Base-by-base conservation (phyloP, 306 rosid species). In the Medicago ruthenica region DNA sequence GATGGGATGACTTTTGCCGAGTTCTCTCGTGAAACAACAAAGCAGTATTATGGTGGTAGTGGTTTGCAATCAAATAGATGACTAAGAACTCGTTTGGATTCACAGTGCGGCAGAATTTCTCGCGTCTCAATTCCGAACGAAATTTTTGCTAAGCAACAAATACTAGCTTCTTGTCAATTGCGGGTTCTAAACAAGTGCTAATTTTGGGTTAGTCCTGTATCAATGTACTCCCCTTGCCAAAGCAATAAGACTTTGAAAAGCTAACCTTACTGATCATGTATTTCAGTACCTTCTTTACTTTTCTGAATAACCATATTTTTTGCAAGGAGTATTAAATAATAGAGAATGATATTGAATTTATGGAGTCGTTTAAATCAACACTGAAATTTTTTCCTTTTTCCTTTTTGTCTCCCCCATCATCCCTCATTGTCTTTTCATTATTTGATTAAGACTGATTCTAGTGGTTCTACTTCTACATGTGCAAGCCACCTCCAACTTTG, bases 1-100 rank as follows among this genome's bases (percentile, higher is more conserved):
- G 88, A 88, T 75, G 95, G 98, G 67, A 94, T 88, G 94, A 94
- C 94, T 64, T 94, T 94, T 83, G 91, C 96, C 0, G 95, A 94
- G 48, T 91, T 94, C 86, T 89, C 98, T 0, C 84, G 88, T 0
- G 96, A 91, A 83, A 94, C 98, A 20, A 94, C 97, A 40, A 88
- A 78, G 84, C 97, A 86, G 77, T 94, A 94, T 75, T 94, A 90
- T 64, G 93, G 98, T 61, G 95, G 95, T 66, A 81, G 83, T 10
- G 97, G 98, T 53, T 81, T 91, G 84, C 97, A 94, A 64, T 90
- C 98, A 50, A 90, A 88, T 67, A 84, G 86, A 81, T 91, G 76
- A 86, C 72, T 18, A 5, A 21, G 10, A 55, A 55, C 61, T 55
- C 61, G 2, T 20, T 55, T 55, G 34, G 61, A 20, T 9, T 55